Percentiles rank a stretch among this genome's conserved stretches.
These are phyloP conservation scores for grape (Vitis vinifera) DNA, from an alignment of 164 flowering plant genomes.

Conservation along the genomic window DNA sequence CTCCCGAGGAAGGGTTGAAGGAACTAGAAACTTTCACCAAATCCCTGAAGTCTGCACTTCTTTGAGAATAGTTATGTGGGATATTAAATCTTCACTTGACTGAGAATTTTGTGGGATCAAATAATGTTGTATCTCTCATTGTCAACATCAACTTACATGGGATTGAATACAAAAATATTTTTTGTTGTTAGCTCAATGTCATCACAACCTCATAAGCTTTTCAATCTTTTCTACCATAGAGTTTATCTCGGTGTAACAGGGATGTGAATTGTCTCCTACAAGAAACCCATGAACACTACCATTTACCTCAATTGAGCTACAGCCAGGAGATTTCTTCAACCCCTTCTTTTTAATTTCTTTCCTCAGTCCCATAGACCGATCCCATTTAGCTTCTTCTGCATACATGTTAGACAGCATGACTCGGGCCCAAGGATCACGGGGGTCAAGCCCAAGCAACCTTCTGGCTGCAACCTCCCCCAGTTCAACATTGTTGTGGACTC, in stretches of 20 bases:
- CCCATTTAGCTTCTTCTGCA: conserved; percentile 29
- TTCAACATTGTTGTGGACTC: conserved; percentile 30
- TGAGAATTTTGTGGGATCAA: too few species aligned
- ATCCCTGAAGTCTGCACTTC: conserved; percentile 65
- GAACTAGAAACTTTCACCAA: conserved; percentile 65
- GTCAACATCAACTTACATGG: not conserved
- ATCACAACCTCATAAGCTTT: conserved; percentile 8
- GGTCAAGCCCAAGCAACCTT: conserved; percentile 30
- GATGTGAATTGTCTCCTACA: conserved; percentile 13
- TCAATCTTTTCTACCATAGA: conserved; percentile 15
- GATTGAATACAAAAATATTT: not conserved
- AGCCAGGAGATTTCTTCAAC: conserved; percentile 28
- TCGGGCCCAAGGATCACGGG: conserved; percentile 26
- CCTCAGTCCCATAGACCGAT: conserved; percentile 25
- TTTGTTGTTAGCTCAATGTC: not conserved
- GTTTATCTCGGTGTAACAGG: conserved; percentile 3
- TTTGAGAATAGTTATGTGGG: conserved; percentile 26
- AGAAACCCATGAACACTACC: conserved; percentile 18
- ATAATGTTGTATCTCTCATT: conserved; percentile 4
- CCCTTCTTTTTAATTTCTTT: conserved; percentile 30
- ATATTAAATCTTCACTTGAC: not conserved
- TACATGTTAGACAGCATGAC: conserved; percentile 33
- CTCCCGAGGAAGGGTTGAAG: conserved; percentile 83
- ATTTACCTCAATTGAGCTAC: conserved; percentile 22
- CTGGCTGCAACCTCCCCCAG: conserved; percentile 28